Conservation (phyloP, 2,329 filamentous ascomycete species). For the Salinomyces thailandicus region DNA sequence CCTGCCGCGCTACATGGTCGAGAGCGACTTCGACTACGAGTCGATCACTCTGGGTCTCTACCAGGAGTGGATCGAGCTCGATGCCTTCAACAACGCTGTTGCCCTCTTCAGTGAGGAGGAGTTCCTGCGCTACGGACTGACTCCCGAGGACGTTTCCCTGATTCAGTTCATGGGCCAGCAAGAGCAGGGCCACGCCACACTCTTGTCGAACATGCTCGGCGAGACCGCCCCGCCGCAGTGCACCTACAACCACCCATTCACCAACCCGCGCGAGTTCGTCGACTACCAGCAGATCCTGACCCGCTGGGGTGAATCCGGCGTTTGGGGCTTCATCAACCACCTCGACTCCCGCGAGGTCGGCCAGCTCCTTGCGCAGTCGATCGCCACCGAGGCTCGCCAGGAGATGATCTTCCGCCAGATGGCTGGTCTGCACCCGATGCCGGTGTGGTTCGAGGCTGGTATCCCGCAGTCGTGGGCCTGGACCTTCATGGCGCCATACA, state of each 20-base stretch:
- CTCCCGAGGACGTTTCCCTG: conserved; percentile 56
- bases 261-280: conserved; percentile 63
- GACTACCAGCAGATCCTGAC: conserved; percentile 84
- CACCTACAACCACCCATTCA: conserved; percentile 71
- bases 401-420: conserved; percentile 81
- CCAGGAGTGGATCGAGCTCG: conserved; percentile 76
- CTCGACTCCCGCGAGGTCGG: conserved; percentile 65
- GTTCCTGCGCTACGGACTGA: conserved; percentile 58
- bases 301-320: conserved; percentile 66
- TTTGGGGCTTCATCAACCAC: conserved; percentile 71
- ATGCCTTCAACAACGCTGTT: conserved; percentile 69
- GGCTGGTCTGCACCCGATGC: conserved; percentile 67
- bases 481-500: conserved; percentile 72
- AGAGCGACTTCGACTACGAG: conserved; percentile 76
- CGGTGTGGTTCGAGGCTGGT: conserved; percentile 69
- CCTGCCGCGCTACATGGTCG: conserved; percentile 62
- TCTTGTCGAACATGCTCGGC: conserved; percentile 69
- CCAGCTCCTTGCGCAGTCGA: conserved; percentile 62
- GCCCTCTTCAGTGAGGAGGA: conserved; percentile 58
- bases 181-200: conserved; percentile 65
- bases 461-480: conserved; percentile 79
- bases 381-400: conserved; percentile 69
- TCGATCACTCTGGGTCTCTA: conserved; percentile 65
- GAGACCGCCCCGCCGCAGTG: conserved; percentile 60
- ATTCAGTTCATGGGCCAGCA: conserved; percentile 70